These are phyloP conservation scores for Pezicula carpinea DNA, from an alignment of 2,329 filamentous ascomycete genomes.

Conservation along the genomic window DNA sequence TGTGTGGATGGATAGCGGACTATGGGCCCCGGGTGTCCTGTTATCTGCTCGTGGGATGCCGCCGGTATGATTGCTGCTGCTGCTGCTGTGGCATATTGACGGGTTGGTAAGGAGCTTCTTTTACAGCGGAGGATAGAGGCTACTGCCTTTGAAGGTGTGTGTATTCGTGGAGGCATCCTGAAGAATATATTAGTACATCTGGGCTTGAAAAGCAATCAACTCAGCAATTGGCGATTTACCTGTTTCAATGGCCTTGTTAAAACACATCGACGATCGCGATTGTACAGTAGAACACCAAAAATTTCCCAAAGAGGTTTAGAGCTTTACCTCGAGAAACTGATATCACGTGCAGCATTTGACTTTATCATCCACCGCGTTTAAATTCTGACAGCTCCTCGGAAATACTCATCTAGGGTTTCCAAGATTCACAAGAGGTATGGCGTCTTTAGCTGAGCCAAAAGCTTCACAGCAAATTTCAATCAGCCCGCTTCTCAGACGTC, in stretches of 20 bases:
- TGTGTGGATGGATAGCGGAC: slow-evolving; percentile 58
- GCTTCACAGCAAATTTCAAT: slow-evolving; percentile 38
- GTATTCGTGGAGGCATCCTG: slow-evolving; percentile 48
- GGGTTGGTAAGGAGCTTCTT: slow-evolving; percentile 29
- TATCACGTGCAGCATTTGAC: background rate
- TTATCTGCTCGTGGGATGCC: slow-evolving; percentile 44
- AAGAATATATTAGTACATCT: slow-evolving; percentile 3
- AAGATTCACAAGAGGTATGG: slow-evolving; percentile 14
- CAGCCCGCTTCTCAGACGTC: slow-evolving; percentile 66
- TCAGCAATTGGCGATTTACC: slow-evolving; percentile 8
- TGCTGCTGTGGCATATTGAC: slow-evolving; percentile 45
- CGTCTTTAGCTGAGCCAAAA: slow-evolving; percentile 14
- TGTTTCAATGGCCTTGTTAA: slow-evolving; percentile 5
- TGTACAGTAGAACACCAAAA: slow-evolving; percentile 6
- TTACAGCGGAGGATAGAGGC: slow-evolving; percentile 28
- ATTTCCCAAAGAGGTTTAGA: slow-evolving; percentile 20
- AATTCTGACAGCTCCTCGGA: no score
- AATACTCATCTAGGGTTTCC: background rate
- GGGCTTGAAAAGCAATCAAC: background rate
- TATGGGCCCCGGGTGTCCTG: slow-evolving; percentile 30
- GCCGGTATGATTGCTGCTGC: slow-evolving; percentile 43
- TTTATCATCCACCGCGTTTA: background rate
- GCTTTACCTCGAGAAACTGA: background rate
- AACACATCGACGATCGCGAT: background rate
- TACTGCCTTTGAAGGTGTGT: slow-evolving; percentile 25